Percentiles rank a stretch among this genome's conserved stretches.
phyloP scores from a whole-genome alignment of 1,284 basidiomycete species.

The Entoloma clypeatum region DNA sequence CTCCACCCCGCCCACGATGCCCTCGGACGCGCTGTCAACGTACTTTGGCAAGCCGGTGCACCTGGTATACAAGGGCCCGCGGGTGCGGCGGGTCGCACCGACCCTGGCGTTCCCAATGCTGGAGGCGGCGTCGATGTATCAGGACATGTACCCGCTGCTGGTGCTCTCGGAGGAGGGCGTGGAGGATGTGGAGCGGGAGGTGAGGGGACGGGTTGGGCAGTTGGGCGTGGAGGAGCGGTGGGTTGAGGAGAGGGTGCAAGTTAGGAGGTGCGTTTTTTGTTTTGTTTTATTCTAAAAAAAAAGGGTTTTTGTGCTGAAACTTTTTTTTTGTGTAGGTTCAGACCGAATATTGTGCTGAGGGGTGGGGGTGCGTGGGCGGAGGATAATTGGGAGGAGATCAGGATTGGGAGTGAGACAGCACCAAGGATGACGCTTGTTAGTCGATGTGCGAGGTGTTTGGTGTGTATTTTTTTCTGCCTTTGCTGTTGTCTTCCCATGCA shows the following conservation, averaged over 20 bases:
- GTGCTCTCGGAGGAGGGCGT: slow-evolving; percentile 65
- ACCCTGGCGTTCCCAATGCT: slow-evolving; percentile 55
- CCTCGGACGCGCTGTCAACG: slow-evolving; percentile 49
- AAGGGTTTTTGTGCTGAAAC: background rate
- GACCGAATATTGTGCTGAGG: slow-evolving; percentile 67
- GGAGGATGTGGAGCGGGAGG: slow-evolving; percentile 41
- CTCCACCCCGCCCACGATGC: slow-evolving; percentile 21
- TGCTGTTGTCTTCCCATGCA: background rate
- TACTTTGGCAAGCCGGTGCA: slow-evolving; percentile 60
- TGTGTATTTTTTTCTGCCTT: slow-evolving; percentile 34
- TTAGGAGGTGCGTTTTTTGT: slow-evolving; percentile 50
- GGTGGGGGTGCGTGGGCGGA: slow-evolving; percentile 51
- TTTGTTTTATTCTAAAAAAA: background rate
- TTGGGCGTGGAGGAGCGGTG: slow-evolving; percentile 59
- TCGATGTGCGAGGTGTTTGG: slow-evolving; percentile 68
- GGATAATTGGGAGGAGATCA: slow-evolving; percentile 54
- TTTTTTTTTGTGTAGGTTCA: slow-evolving; percentile 44
- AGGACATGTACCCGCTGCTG: slow-evolving; percentile 70
- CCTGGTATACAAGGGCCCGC: slow-evolving; percentile 63
- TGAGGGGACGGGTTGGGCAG: slow-evolving; percentile 45
- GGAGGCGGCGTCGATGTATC: slow-evolving; percentile 53
- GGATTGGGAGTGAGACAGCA: slow-evolving; percentile 38
- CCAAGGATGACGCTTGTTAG: slow-evolving; percentile 55
- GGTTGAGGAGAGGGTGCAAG: slow-evolving; percentile 47
- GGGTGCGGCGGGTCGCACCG: slow-evolving; percentile 45